Evolutionary conservation across 2,329 filamentous ascomycete species (phyloP), one percentile per base, ranked within the genome.

Genomic region (Pestalotiopsis sp.): DNA sequence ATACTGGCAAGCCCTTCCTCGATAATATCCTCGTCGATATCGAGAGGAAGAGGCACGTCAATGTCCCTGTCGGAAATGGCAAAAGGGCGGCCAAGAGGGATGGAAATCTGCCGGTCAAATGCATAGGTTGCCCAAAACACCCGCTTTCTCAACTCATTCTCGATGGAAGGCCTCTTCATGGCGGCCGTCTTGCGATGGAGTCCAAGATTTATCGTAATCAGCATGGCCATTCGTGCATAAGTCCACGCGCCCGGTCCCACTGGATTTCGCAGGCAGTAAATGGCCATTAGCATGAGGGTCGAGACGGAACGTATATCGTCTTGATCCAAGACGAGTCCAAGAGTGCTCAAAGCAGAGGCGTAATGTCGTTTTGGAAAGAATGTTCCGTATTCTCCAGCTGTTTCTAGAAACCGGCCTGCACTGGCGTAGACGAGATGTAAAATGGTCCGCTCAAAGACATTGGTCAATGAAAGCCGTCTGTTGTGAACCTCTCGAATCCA

Each of bases 81-180:
- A 68, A 79, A 79, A 0, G 78, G 73, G 7, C 78, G 67, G 1
- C 78, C 78, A 4, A 80, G 71, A 0, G 76, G 71, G 1, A 78
- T 75, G 11, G 75, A 78, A 0, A 77, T 77, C 59, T 75, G 71
- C 4, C 78, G 71, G 56, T 80, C 78, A 4, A 80, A 70, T n/a
- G 71, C 75, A 64, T 80, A 80, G 55, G 73, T 75, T 3, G 73
- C 73, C 78, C 78, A 80, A 66, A 80, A 80, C 1, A 75, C 73
- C 4, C 77, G 68, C 11, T 78, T 75, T 65, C 78, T 75, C 1
- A 74, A 26, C 9, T 75, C 72, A 2, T 67, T 60, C 1, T 64
- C 58, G 13, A 70, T 66, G 2, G 68, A 66, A 6, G 65, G 35
- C 0, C 64, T 61, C 2, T 30, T 17, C 2, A 44, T 58, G 2